phyloP scores from a whole-genome alignment of 2,329 filamentous ascomycete genomes.

The Torrubiellomyces zombiae region DNA sequence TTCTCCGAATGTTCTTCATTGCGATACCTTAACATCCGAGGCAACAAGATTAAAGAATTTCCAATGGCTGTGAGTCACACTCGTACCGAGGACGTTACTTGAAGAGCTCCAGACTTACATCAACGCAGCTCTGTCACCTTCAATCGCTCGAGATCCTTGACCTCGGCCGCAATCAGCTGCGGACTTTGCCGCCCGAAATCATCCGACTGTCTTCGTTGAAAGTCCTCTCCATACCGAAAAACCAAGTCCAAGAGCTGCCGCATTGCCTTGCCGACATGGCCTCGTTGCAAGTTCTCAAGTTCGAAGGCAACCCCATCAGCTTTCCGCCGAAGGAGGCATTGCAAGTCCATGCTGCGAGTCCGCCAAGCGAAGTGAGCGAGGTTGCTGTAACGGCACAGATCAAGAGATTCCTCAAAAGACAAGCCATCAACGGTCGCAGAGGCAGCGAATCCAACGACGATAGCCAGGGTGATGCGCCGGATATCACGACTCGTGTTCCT shows the following conservation, averaged over 20 bases:
- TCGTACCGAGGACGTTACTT: too few relatives aligned
- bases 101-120: conserved; percentile 10
- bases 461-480: conserved; percentile 51
- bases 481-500: conserved; percentile 59
- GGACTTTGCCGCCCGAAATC: conserved; percentile 61
- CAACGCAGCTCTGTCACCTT: conserved; percentile 60
- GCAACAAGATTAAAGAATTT: conserved; percentile 53
- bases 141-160: conserved; percentile 83
- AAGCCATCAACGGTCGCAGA: conserved; percentile 31
- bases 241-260: conserved; percentile 72
- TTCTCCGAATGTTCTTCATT: conserved; percentile 63
- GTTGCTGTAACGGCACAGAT: conserved; percentile 43
- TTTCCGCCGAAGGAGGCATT: conserved; percentile 61
- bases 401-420: conserved; percentile 42
- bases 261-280: conserved; percentile 77
- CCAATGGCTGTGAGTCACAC: conserved; percentile 31
- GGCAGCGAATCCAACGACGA: conserved; percentile 41
- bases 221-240: conserved; percentile 75
- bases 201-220: conserved; percentile 70
- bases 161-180: conserved; percentile 75
- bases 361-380: conserved; percentile 45
- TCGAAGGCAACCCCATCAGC: conserved; percentile 72
- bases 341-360: conserved; percentile 37
- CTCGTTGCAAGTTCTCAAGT: conserved; percentile 74
- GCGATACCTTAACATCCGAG: conserved; percentile 65